phyloP scores from a whole-genome alignment of 805 yeast species.

The Candida caryicola region DNA sequence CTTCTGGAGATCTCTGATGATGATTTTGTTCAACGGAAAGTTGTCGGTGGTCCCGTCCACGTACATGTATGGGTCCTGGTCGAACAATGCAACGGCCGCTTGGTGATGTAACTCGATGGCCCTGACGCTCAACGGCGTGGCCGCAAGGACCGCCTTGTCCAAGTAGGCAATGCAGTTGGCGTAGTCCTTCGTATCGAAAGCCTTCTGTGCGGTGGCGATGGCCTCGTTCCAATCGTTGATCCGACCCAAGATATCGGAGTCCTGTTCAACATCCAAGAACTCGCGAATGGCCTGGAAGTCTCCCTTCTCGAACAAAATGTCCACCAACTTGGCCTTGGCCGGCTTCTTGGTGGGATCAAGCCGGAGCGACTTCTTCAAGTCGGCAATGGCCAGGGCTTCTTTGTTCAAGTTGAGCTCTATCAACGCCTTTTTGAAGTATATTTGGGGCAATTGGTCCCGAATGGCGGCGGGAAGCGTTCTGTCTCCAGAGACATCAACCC shows the following conservation, averaged over 20 bases:
- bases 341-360: constrained; percentile 40
- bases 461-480: constrained; percentile 3
- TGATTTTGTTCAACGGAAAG: constrained; percentile 10
- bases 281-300: constrained; percentile 32
- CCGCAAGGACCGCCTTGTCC: constrained; percentile 19
- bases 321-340: constrained; percentile 49
- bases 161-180: constrained; percentile 26
- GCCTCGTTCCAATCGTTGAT: constrained; percentile 12
- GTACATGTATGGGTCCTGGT: constrained; percentile 1
- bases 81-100: constrained; percentile 14
- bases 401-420: constrained; percentile 57
- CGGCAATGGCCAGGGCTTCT: constrained; percentile 50
- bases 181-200: constrained; percentile 15
- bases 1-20: constrained; percentile 24
- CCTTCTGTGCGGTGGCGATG: constrained; percentile 10
- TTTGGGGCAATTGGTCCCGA: constrained; percentile 33
- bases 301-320: constrained; percentile 54
- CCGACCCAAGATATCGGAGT: constrained; percentile 1
- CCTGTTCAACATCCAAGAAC: constrained; percentile 10
- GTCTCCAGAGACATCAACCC: background rate
- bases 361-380: constrained; percentile 48
- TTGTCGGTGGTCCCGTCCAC: constrained; percentile 3
- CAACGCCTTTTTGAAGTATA: constrained; percentile 59
- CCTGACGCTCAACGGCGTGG: constrained; percentile 44
- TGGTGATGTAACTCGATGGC: constrained; percentile 32